phyloP scores from a whole-genome alignment of 441 rosid genomes.

The Capsella rubella region DNA sequence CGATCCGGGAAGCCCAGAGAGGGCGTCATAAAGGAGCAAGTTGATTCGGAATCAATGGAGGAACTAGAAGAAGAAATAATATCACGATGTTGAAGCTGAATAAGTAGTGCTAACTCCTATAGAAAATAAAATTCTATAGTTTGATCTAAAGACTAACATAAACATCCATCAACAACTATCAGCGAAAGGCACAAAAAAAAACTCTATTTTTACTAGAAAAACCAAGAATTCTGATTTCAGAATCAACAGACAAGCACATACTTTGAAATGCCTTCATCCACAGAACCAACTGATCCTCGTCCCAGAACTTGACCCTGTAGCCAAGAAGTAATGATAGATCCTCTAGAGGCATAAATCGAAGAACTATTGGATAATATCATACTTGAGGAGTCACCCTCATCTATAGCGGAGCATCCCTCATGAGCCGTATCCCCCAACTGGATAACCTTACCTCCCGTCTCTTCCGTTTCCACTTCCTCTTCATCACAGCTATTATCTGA shows the following conservation, averaged over 20 bases:
- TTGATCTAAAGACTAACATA: too few relatives aligned
- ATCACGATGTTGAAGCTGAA: too few relatives aligned
- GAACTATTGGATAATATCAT: conserved; percentile 58
- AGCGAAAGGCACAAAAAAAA: too few relatives aligned
- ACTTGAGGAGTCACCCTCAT: conserved; percentile 80
- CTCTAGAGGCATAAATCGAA: conserved; percentile 54
- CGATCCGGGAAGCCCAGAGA: not conserved
- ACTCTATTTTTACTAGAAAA: too few relatives aligned
- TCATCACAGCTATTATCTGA: conserved; percentile 43
- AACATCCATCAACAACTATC: too few relatives aligned
- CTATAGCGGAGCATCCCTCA: conserved; percentile 29
- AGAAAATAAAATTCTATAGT: too few relatives aligned
- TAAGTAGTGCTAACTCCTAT: too few relatives aligned
- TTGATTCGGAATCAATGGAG: not conserved
- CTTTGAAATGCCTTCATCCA: conserved; percentile 11
- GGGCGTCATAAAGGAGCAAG: not conserved
- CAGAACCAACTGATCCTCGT: conserved; percentile 84
- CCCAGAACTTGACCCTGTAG: conserved; percentile 80
- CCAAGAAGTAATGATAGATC: conserved; percentile 60
- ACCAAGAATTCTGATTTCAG: not conserved
- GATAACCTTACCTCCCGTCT: conserved; percentile 42
- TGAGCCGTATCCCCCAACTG: too few relatives aligned
- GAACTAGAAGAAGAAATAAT: not conserved
- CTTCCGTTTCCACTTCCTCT: conserved; percentile 43
- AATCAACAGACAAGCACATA: conserved; percentile 22